A percentile compares a stretch with the other conserved stretches of the same genome.
Evolutionary conservation across 441 rosid species (phyloP).

Genomic region (Eruca vesicaria): DNA sequence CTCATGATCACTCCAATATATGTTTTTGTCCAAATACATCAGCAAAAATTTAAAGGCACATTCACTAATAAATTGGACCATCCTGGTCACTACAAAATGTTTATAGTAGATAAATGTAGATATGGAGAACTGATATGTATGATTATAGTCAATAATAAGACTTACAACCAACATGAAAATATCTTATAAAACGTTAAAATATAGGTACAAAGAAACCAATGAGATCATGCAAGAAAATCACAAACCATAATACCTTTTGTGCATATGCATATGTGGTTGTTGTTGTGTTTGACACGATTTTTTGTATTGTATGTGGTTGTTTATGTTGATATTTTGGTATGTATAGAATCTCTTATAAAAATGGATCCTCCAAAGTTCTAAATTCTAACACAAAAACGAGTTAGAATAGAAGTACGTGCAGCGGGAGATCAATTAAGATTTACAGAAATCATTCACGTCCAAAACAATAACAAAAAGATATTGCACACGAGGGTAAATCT

Average conservation of each 20-base stretch:
- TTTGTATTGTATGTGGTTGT: not conserved
- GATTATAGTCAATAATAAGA: not conserved
- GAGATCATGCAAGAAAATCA: conserved; percentile 18
- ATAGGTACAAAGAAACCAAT: not conserved
- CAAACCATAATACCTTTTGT: not conserved
- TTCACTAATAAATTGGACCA: not conserved
- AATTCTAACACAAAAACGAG: not conserved
- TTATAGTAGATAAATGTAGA: not conserved
- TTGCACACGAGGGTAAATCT: conserved; percentile 35
- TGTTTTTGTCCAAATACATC: not conserved
- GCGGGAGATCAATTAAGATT: conserved; percentile 24
- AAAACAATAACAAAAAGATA: conserved; percentile 10
- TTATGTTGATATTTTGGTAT: conserved; percentile 11
- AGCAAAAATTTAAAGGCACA: not conserved
- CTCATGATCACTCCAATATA: not conserved
- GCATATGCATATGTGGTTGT: not conserved
- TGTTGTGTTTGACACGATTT: not conserved
- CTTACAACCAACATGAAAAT: not conserved
- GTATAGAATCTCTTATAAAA: conserved; percentile 6
- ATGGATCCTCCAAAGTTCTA: not conserved
- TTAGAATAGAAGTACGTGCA: conserved; percentile 21
- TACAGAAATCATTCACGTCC: conserved; percentile 10
- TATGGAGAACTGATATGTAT: not conserved
- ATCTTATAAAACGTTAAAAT: conserved; percentile 6
- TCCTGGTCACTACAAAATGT: not conserved